These are phyloP conservation scores for Neltuma alba DNA, from an alignment of 306 rosid species.

Conservation along the genomic window DNA sequence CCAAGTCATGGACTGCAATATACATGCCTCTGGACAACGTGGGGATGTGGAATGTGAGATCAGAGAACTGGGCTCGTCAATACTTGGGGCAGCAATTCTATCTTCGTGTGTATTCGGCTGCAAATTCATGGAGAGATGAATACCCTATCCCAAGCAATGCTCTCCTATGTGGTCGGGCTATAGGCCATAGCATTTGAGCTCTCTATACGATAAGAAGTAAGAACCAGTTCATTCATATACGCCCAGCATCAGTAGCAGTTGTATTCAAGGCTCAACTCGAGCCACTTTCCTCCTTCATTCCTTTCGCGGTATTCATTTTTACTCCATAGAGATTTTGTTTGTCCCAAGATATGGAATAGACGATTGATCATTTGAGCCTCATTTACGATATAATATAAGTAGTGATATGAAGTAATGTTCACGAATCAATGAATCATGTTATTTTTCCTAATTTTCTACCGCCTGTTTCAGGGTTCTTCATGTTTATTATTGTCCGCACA, in stretches of 20 bases:
- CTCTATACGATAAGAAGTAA: background rate
- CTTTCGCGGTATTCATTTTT: background rate
- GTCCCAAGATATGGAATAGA: background rate
- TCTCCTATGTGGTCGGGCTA: conserved; percentile 63
- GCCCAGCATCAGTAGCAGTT: background rate
- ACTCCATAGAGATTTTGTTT: background rate
- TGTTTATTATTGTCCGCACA: too few relatives aligned
- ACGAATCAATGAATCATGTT: too few relatives aligned
- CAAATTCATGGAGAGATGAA: conserved; percentile 86
- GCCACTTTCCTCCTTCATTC: conserved; percentile 32
- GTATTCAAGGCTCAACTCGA: conserved; percentile 39
- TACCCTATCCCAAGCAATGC: conserved; percentile 80
- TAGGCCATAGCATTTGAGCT: conserved; percentile 38
- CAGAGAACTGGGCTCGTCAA: conserved; percentile 79
- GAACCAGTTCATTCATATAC: background rate
- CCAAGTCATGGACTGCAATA: conserved; percentile 85
- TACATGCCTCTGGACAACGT: conserved; percentile 89
- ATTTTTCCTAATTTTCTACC: background rate
- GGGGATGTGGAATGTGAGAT: conserved; percentile 92
- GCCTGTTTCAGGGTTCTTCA: too few relatives aligned
- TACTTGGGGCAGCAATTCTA: conserved; percentile 89
- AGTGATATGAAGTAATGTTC: background rate
- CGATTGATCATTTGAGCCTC: background rate
- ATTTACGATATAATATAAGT: background rate
- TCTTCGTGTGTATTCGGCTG: conserved; percentile 72